These are phyloP conservation scores for Geotrichum macrosporum DNA, from an alignment of 1,139 yeast species.

Conservation along the genomic window DNA sequence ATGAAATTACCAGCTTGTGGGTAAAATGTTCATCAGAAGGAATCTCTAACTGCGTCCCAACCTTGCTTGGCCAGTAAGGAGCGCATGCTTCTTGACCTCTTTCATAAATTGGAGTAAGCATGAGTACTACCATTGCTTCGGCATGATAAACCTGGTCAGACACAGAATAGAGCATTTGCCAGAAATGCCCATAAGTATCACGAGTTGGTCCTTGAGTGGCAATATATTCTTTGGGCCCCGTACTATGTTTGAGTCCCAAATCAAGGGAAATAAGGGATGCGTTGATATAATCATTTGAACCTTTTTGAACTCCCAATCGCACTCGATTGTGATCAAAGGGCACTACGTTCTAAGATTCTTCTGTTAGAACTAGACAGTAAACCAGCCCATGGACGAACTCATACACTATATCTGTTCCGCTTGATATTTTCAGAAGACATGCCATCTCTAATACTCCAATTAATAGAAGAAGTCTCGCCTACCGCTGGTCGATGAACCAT, in stretches of 20 bases:
- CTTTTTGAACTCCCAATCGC: conserved; percentile 37
- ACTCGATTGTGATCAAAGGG: conserved; percentile 61
- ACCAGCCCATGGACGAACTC: neutral
- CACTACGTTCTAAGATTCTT: conserved; percentile 46
- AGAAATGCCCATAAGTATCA: conserved; percentile 62
- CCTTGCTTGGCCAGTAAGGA: conserved; percentile 63
- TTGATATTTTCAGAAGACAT: conserved; percentile 9
- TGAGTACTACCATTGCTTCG: conserved; percentile 58
- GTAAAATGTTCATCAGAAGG: conserved; percentile 23
- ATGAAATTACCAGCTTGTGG: conserved; percentile 21
- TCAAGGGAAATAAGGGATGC: conserved; percentile 43
- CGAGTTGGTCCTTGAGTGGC: conserved; percentile 72
- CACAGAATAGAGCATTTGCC: conserved; percentile 68
- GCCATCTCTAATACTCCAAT: conserved; percentile 15
- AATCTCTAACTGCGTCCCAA: conserved; percentile 21
- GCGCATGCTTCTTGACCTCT: conserved; percentile 59
- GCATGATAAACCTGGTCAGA: conserved; percentile 22
- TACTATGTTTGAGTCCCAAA: conserved; percentile 25
- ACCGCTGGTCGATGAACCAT: neutral
- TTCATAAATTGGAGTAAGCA: conserved; percentile 82
- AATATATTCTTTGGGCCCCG: conserved; percentile 42
- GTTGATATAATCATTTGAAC: conserved; percentile 44
- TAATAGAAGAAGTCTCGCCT: neutral
- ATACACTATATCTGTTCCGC: conserved; percentile 17
- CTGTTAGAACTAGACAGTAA: neutral